These are phyloP conservation scores for Fusarium austroafricanum DNA, from an alignment of 2,329 filamentous ascomycete genomes.

Conservation along the genomic window DNA sequence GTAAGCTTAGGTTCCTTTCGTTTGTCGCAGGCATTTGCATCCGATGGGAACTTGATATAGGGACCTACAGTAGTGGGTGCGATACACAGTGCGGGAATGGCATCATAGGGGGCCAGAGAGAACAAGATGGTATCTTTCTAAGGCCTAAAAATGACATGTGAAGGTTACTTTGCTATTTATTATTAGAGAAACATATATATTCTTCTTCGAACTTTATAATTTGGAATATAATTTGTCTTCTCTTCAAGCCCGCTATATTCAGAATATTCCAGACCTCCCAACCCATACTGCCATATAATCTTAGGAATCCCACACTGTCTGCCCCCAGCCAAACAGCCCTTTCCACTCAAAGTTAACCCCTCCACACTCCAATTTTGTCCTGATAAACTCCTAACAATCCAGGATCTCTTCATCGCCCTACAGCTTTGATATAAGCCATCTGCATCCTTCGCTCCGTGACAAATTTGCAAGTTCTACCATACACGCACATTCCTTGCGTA, in stretches of 20 bases:
- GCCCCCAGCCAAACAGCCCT: neutral
- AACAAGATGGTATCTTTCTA: too few species aligned
- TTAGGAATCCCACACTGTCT: slow-evolving; percentile 3
- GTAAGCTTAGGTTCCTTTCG: slow-evolving; percentile 10
- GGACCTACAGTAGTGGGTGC: neutral
- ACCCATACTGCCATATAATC: neutral
- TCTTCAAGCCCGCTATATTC: neutral
- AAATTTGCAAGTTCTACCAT: neutral
- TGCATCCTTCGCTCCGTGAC: neutral
- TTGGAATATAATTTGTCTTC: neutral
- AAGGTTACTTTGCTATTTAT: too few species aligned
- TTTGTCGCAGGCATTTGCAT: neutral
- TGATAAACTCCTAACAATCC: neutral
- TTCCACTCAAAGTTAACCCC: slow-evolving; percentile 15
- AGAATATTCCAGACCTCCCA: too few species aligned
- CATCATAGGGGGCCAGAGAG: neutral
- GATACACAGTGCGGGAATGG: neutral
- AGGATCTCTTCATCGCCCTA: slow-evolving; percentile 4
- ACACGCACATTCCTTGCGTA: neutral
- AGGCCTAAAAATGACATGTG: too few species aligned
- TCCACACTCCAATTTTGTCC: slow-evolving; percentile 29
- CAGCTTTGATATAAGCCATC: neutral
- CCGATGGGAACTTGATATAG: neutral
- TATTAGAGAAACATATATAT: too few species aligned
- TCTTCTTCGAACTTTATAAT: too few species aligned